Evolutionary conservation across 371 early-diverging fungal species (phyloP), one percentile per base, ranked within the genome.

Genomic region (Mortierella sp.): DNA sequence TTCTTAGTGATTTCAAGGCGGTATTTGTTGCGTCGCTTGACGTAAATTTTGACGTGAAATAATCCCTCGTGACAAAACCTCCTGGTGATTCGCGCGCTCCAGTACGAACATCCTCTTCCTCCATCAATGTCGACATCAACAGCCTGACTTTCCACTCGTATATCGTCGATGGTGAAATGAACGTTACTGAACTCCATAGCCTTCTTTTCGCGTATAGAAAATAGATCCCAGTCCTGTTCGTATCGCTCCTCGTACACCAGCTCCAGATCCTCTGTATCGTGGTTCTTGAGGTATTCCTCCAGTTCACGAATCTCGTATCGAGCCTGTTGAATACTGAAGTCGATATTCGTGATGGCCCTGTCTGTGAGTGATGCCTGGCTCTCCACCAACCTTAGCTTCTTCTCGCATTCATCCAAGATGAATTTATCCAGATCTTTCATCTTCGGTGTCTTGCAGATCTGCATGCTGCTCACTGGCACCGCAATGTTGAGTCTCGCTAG

Each of bases 11-110:
- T 43, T 43, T 27, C 28, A 3, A 11, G 23, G n/a, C 27, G 42
- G 28, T 37, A 31, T 23, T 30, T 19, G 32, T 37, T 46, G 32
- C 12, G n/a, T 23, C 34, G 28, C 37, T 47, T 28, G 43, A 43
- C 28, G n/a, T 55, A 55, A 2, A 55, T 11, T 15, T 55, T 55
- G 56, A 43, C 56, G 19, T 55, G 28, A 30, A 24, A 55, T 15
- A 6, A 11, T 5, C 56, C 56, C n/a, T 41, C 14, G 15, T 55
- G 42, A 12, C 4, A 41, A 8, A 23, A 11, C 8, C 12, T n/a
- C 31, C 58, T 30, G 12, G 3, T 27, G 1, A 37, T 15, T 14
- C 24, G 14, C 23, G 49, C 37, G 7, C 28, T 17, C 49, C 39
- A 58, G 24, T 15, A 27, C 0, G 34, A 23, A 19, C 26, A 14